These are phyloP conservation scores for Tolypocladium tundrense DNA, from an alignment of 2,329 filamentous ascomycete species.

Conservation along the genomic window DNA sequence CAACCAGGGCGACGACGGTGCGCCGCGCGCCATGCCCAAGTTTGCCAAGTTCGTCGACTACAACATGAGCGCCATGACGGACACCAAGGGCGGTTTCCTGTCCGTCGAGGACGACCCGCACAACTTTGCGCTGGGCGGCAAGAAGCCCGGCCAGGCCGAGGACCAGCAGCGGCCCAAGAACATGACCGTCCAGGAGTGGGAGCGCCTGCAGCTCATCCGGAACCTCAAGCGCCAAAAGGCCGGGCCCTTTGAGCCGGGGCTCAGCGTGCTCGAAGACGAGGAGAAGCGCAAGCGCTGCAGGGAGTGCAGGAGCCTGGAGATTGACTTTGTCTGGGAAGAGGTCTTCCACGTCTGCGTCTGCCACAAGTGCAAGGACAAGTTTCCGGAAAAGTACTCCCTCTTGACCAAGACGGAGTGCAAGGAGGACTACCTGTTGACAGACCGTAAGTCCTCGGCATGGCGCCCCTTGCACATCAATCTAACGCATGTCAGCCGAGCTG, in stretches of 20 bases:
- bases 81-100: constrained; percentile 93
- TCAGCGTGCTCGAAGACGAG: constrained; percentile 62
- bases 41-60: constrained; percentile 95
- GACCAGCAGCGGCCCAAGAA: constrained; percentile 61
- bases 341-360: constrained; percentile 70
- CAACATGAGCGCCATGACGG: constrained; percentile 95
- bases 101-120: constrained; percentile 84
- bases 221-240: constrained; percentile 62
- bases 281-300: constrained; percentile 63
- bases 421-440: constrained; percentile 91
- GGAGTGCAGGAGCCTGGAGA: constrained; percentile 76
- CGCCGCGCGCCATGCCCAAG: constrained; percentile 68
- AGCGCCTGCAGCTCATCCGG: constrained; percentile 65
- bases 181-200: constrained; percentile 91
- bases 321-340: constrained; percentile 93
- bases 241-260: constrained; percentile 78
- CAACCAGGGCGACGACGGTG: constrained; percentile 30
- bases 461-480: constrained; percentile 3
- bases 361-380: constrained; percentile 75
- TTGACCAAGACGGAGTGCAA: constrained; percentile 94
- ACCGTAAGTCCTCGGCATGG: constrained; percentile 48
- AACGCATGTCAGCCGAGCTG: constrained; percentile 57
- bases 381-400: constrained; percentile 86
- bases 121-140: constrained; percentile 58
- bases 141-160: constrained; percentile 23